These are phyloP conservation scores for Pseudogymnoascus sp. DNA, from an alignment of 2,329 filamentous ascomycete genomes.

Conservation along the genomic window DNA sequence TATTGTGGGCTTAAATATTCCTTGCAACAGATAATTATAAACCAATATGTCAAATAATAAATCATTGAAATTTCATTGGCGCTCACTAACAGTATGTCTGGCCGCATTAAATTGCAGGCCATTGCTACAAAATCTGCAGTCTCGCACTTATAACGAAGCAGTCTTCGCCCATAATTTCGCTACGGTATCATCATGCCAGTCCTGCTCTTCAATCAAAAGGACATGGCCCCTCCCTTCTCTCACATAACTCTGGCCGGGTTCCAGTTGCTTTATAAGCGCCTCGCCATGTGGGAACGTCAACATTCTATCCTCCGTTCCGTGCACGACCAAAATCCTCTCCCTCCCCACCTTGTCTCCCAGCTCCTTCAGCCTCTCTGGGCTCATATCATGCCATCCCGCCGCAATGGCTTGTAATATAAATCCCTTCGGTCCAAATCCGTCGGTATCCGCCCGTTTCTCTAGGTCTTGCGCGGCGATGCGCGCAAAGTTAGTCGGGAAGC, in stretches of 20 bases:
- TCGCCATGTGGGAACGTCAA: conserved; percentile 64
- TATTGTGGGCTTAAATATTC: not conserved
- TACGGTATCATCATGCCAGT: conserved; percentile 58
- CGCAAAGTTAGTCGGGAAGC: conserved; percentile 70
- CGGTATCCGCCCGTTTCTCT: conserved; percentile 56
- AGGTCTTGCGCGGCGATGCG: conserved; percentile 76
- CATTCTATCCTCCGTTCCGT: conserved; percentile 73
- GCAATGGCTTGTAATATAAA: conserved; percentile 74
- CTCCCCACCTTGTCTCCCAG: conserved; percentile 64
- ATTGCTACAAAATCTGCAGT: not conserved
- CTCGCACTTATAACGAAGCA: not conserved
- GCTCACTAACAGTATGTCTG: not conserved
- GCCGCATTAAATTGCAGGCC: not conserved
- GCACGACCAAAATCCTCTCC: conserved; percentile 67
- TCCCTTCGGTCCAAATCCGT: conserved; percentile 55
- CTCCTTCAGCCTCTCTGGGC: conserved; percentile 52
- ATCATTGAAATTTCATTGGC: not conserved
- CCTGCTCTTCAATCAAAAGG: conserved; percentile 61
- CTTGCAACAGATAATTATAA: not conserved
- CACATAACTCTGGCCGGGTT: conserved; percentile 54
- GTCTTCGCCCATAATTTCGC: conserved; percentile 32
- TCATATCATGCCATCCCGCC: conserved; percentile 74
- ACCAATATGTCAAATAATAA: not conserved
- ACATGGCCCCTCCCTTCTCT: conserved; percentile 71
- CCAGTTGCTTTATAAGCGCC: conserved; percentile 57